Base-by-base conservation (phyloP, 106 monocot genomes). In the Apostasia ramifera region DNA sequence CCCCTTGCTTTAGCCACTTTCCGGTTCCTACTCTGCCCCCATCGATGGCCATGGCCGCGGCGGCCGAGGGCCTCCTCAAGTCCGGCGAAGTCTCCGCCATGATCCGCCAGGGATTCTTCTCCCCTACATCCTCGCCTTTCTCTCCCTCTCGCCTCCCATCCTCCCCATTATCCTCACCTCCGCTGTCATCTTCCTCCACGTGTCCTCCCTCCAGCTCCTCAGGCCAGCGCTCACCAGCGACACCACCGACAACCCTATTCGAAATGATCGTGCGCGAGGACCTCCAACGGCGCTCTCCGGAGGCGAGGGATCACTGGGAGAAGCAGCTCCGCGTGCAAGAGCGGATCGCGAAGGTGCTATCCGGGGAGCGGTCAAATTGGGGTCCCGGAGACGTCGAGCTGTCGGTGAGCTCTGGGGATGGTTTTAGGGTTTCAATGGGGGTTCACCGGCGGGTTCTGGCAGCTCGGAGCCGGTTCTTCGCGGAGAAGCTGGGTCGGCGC, bases 11-110 rank as follows among this genome's bases (percentile, higher is more conserved):
- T 52, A 4, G 41, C 9, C 1, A 15, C 47, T 65, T 8, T 12
- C 47, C n/a, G n/a, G n/a, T n/a, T n/a, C n/a, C n/a, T n/a, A n/a
- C n/a, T 65, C 15, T 11, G 39, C 61, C 57, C 51, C 3, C 55
- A 1, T 59, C 26, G 37, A 2, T 12, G 1, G 9, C 12, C 12
- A 42, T 41, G 44, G 43, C 59, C 37, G 26, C 57, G 3, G 66
- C 61, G 11, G 81, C 81, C 6, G 75, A 88, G 42, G 67, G 61
- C 55, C 56, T 80, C 10, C 75, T 75, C 0, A 81, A 76, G 47
- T 47, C 66, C 38, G 78, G 78, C 47, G 71, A 83, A 40, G 69
- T 83, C 51, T 81, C 87, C 59, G 64, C 84, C 75, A 83, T 83
- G 83, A 65, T 84, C n/a, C 71, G 68, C 44, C 81, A 76, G 40